Conservation (phyloP, 176 grass and related monocot genomes). For the Microstegium vimineum region DNA sequence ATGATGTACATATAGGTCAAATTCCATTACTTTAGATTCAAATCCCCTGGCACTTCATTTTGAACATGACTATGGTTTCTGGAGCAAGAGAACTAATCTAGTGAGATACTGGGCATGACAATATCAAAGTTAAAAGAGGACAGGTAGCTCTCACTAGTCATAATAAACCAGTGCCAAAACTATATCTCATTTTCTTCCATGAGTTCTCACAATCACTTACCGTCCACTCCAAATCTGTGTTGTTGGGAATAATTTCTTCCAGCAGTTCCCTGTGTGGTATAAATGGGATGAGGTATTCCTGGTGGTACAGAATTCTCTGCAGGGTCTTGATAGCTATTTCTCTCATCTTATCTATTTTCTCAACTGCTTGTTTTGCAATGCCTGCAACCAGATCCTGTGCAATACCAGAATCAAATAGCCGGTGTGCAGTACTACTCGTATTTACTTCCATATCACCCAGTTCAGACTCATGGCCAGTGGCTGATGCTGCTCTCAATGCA, state of each 20-base stretch:
- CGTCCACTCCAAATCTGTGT: slow-evolving; percentile 64
- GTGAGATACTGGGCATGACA: neutral
- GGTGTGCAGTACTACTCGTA: slow-evolving; percentile 16
- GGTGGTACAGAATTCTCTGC: slow-evolving; percentile 71
- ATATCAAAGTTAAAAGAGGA: slow-evolving; percentile 15
- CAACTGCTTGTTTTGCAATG: slow-evolving; percentile 88
- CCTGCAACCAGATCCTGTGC: slow-evolving; percentile 65
- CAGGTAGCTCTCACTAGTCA: slow-evolving; percentile 2
- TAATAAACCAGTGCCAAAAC: slow-evolving; percentile 15
- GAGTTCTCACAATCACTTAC: slow-evolving; percentile 48
- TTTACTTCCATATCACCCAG: slow-evolving; percentile 14
- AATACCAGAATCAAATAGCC: slow-evolving; percentile 61
- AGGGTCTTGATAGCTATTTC: slow-evolving; percentile 80
- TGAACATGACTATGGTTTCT: slow-evolving; percentile 1
- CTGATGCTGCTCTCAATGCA: slow-evolving; percentile 14
- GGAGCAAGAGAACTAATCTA: neutral
- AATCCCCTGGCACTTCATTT: neutral
- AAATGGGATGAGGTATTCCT: slow-evolving; percentile 56
- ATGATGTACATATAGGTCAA: neutral
- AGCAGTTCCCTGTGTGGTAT: slow-evolving; percentile 65
- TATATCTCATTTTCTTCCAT: neutral
- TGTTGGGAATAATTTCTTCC: slow-evolving; percentile 68
- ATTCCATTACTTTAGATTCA: neutral
- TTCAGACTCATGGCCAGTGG: slow-evolving; percentile 7
- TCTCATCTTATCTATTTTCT: slow-evolving; percentile 96